phyloP scores from a whole-genome alignment of 1,284 basidiomycete genomes.

The Schizopora paradoxa region DNA sequence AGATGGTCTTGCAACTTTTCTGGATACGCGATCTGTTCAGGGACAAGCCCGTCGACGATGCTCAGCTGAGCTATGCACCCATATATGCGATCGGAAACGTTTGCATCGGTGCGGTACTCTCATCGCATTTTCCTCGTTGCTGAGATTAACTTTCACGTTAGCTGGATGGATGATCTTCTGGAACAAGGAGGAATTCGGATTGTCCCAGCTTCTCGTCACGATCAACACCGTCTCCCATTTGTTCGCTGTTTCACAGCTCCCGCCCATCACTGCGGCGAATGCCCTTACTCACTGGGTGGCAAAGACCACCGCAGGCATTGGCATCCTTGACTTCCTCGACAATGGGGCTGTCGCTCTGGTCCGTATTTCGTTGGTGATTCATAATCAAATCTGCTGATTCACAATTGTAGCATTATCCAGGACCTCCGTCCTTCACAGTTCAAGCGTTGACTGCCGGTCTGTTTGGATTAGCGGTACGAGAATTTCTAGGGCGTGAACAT shows the following conservation, averaged over 20 bases:
- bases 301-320: conserved; percentile 32
- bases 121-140: not conserved
- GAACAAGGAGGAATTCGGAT: conserved; percentile 27
- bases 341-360: conserved; percentile 29
- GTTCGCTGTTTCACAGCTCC: conserved; percentile 26
- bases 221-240: conserved; percentile 32
- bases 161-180: conserved; percentile 34
- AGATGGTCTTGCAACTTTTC: conserved; percentile 27
- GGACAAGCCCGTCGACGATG: conserved; percentile 20
- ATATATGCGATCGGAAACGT: conserved; percentile 32
- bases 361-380: conserved; percentile 10
- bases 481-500: not conserved
- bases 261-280: conserved; percentile 21
- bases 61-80: conserved; percentile 28
- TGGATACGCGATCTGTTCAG: conserved; percentile 29
- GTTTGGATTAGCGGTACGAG: conserved; percentile 24
- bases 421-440: conserved; percentile 21
- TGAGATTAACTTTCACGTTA: conserved; percentile 9
- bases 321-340: conserved; percentile 32
- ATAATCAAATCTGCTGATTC: not conserved
- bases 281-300: conserved; percentile 29
- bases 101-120: conserved; percentile 27
- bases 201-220: conserved; percentile 28
- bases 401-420: conserved; percentile 18
- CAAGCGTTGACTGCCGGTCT: conserved; percentile 23